Evolutionary conservation across 139 green algal genomes (phyloP).

Genomic region (Tetratostichococcus sp.): DNA sequence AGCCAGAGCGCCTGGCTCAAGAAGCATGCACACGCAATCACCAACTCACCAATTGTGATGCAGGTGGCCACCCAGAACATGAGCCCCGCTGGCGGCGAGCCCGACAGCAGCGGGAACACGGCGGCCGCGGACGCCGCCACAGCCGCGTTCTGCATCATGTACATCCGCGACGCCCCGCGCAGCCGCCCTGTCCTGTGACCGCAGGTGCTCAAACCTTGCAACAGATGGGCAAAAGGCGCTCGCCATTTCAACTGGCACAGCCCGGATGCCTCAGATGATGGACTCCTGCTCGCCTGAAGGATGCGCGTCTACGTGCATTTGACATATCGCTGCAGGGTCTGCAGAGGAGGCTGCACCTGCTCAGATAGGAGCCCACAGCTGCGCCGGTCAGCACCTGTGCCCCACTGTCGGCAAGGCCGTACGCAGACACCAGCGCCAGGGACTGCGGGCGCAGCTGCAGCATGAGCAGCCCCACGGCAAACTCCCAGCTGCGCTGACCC

Average conservation of each 20-base stretch:
- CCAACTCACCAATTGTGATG: conserved; percentile 30
- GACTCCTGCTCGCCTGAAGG: too few relatives aligned
- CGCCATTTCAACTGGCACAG: too few relatives aligned
- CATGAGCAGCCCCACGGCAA: not conserved
- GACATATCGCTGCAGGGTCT: too few relatives aligned
- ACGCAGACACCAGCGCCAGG: not conserved
- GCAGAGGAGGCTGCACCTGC: not conserved
- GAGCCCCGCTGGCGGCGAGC: not conserved
- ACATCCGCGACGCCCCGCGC: conserved; percentile 32
- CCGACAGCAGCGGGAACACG: conserved; percentile 28
- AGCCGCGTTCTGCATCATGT: conserved; percentile 56
- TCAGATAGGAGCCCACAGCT: not conserved
- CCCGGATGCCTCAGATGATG: too few relatives aligned
- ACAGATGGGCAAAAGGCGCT: too few relatives aligned
- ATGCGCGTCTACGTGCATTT: too few relatives aligned
- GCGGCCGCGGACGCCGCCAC: conserved; percentile 40
- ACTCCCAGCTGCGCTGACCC: not conserved
- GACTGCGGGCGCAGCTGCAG: not conserved
- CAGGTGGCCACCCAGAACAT: conserved; percentile 39
- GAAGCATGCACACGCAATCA: too few relatives aligned
- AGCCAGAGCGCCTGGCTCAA: too few relatives aligned
- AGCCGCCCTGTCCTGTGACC: conserved; percentile 23
- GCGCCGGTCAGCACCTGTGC: not conserved
- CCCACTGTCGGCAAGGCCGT: not conserved
- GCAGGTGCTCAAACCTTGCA: too few relatives aligned